Evolutionary conservation across 83 land plant species (phyloP), one percentile per base, ranked within the genome.

Genomic region (Picea abies): DNA sequence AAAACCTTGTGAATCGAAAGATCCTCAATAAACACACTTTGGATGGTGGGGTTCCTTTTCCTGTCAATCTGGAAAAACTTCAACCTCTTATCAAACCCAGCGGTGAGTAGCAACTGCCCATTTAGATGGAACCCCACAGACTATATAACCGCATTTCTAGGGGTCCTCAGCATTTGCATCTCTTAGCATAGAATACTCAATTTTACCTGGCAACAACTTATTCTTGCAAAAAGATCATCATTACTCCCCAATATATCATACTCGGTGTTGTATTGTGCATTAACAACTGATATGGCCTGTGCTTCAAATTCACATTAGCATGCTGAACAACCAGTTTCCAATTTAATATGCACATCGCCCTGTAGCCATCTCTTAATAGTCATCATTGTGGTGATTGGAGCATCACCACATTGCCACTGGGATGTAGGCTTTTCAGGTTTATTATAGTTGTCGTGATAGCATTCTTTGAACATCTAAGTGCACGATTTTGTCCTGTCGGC

Each of bases 21-120:
- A 80, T 94, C 94, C 44, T 97, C 93, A 66, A 97, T 83, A 61
- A 91, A 94, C 52, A 95, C 85, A 85, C 96, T 94, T 67, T 97
- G 96, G 5, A 97, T 87, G 52, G 93, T 93, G 17, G 97, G 81
- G 79, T 97, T 97, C 52, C 90, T 79, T 86, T 94, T 97, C 19
- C 98, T 98, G 87, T 97, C 99, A 88, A 97, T 92, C 82, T 97
- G 99, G 80, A 94, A 97, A 63, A 97, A 91, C 72, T 94, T 90
- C 65, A 97, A 49, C 78, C 85, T 89, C 81, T 88, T 83, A 82
- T 95, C 99, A 64, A 90, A 76, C 25, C 98, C 99, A 52, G 94
- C 98, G 66, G 95, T 81, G 52, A 97, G 90, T 17, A 97, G 85
- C 76, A 97, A 78, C 88, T 97, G 97, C 10, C 87, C 95, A 82